Conservation (phyloP, 1,284 basidiomycete genomes). For the Ustilago hordei region DNA sequence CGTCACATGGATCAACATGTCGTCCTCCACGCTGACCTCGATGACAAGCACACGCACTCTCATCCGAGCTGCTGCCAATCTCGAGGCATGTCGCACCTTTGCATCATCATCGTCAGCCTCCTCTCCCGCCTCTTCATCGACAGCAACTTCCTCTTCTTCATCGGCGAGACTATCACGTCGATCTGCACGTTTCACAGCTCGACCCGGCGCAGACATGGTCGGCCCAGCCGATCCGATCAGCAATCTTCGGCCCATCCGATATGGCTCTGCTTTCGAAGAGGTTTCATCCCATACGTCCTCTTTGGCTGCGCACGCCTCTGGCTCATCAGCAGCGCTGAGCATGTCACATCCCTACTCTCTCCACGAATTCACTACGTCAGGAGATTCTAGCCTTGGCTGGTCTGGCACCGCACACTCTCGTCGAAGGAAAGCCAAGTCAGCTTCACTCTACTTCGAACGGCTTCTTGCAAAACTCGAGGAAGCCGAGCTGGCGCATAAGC, state of each 20-base stretch:
- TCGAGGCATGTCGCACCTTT: background rate
- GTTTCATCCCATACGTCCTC: constrained; percentile 4
- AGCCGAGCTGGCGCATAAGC: constrained; percentile 59
- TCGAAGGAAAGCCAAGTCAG: constrained; percentile 4
- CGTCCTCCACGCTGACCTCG: background rate
- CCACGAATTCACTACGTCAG: constrained; percentile 56
- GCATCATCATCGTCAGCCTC: constrained; percentile 1
- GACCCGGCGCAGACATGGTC: constrained; percentile 52
- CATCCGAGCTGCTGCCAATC: background rate
- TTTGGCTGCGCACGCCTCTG: background rate
- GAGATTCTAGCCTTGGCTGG: constrained; percentile 16
- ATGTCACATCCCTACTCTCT: constrained; percentile 64
- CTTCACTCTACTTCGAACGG: constrained; percentile 50
- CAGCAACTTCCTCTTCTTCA: constrained; percentile 9
- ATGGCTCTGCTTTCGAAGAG: constrained; percentile 54
- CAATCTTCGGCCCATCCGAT: constrained; percentile 65
- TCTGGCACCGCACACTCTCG: constrained; percentile 1
- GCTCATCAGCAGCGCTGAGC: constrained; percentile 21
- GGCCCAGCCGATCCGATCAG: constrained; percentile 63
- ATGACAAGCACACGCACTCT: constrained; percentile 2
- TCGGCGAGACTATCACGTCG: constrained; percentile 18
- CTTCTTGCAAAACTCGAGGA: constrained; percentile 54
- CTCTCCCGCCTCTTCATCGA: constrained; percentile 3
- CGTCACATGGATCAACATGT: constrained; percentile 1
- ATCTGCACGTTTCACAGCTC: constrained; percentile 40